Conservation (phyloP, 371 early-diverging fungal genomes). For the Apophysomyces ossiformis region DNA sequence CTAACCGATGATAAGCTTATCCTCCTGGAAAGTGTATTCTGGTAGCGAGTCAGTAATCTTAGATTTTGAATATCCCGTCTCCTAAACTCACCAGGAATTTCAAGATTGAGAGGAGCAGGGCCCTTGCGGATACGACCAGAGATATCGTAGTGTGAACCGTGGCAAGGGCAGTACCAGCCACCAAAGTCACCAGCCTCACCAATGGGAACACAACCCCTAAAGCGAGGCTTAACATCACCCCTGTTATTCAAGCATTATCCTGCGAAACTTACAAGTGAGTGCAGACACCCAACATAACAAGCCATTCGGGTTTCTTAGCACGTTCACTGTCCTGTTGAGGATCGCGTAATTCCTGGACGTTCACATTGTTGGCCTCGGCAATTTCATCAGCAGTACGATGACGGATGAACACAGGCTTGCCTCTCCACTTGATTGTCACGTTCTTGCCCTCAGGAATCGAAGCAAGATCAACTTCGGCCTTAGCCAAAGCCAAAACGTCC, state of each 20-base stretch:
- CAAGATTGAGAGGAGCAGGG: constrained; percentile 97
- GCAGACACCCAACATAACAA: constrained; percentile 97
- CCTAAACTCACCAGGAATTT: constrained; percentile 78
- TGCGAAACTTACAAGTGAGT: constrained; percentile 81
- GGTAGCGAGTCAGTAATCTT: constrained; percentile 9
- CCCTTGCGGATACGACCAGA: constrained; percentile 98
- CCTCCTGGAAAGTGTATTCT: constrained; percentile 55
- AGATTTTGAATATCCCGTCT: background rate
- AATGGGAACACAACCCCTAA: constrained; percentile 95
- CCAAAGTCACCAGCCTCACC: constrained; percentile 98
- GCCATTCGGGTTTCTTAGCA: constrained; percentile 93
- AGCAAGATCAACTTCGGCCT: constrained; percentile 93
- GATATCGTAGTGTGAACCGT: constrained; percentile 96
- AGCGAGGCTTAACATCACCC: constrained; percentile 2
- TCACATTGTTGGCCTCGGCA: constrained; percentile 87
- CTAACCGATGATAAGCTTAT: constrained; percentile 59
- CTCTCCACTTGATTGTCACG: constrained; percentile 97
- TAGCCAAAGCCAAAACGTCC: constrained; percentile 97
- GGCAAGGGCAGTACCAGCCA: constrained; percentile 99
- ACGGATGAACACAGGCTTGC: constrained; percentile 98
- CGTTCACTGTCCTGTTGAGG: constrained; percentile 93
- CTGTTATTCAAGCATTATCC: background rate
- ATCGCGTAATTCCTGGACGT: constrained; percentile 83
- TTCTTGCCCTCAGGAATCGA: constrained; percentile 97
- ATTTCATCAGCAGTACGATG: constrained; percentile 96